phyloP scores from a whole-genome alignment of 23 red algal genomes.

The Gracilaria caudata region DNA sequence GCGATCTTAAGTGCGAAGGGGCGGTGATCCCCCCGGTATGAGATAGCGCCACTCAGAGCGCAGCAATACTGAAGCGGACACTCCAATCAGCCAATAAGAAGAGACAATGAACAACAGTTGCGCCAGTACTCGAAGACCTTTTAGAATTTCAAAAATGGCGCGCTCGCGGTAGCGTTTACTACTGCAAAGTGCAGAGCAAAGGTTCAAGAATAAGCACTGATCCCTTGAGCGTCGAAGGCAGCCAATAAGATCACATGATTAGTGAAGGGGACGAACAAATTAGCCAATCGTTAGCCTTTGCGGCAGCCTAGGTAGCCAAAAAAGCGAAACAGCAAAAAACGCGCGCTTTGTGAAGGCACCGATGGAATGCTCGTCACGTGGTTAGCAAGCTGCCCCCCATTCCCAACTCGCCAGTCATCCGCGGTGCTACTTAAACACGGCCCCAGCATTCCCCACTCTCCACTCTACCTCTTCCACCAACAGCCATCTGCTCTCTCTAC shows the following conservation, averaged over 20 bases:
- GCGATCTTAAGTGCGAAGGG: not conserved
- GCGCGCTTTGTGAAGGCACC: not conserved
- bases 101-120: not conserved
- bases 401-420: not conserved
- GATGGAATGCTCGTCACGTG: not conserved
- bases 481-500: not conserved
- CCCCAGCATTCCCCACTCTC: not conserved
- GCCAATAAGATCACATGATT: not conserved
- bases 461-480: not conserved
- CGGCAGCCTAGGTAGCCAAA: not conserved
- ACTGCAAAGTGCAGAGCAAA: not conserved
- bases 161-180: not conserved
- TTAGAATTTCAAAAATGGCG: conserved; percentile 20
- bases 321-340: conserved; percentile 28
- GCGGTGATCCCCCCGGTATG: conserved; percentile 16
- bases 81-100: conserved; percentile 9
- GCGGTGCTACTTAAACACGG: not conserved
- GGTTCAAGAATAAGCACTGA: not conserved
- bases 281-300: not conserved
- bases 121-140: not conserved
- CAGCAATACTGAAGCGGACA: not conserved
- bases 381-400: not conserved
- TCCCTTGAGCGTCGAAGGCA: not conserved
- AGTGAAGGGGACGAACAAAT: not conserved
- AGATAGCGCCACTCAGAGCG: not conserved